Conservation (phyloP, 2,329 filamentous ascomycete species). For the Didymella arachidicola region DNA sequence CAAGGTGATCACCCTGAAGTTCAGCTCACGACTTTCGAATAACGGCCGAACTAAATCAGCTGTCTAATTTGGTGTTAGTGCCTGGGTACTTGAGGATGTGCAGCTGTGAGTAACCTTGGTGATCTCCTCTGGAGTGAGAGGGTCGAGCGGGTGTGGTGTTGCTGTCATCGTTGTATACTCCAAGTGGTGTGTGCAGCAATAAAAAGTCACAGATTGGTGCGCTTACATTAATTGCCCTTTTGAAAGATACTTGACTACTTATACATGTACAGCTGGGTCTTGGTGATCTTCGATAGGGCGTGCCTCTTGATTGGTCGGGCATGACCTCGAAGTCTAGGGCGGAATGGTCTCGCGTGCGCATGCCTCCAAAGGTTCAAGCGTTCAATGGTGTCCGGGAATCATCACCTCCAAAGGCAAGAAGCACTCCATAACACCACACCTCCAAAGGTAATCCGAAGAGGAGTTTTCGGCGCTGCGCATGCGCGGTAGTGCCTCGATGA, state of each 20-base stretch:
- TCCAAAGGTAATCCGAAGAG: conserved; percentile 14
- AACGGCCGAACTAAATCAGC: conserved; percentile 48
- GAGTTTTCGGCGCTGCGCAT: not conserved
- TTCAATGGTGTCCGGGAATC: conserved; percentile 9
- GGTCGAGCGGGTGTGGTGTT: conserved; percentile 18
- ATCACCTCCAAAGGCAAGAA: conserved; percentile 15
- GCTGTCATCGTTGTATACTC: not conserved
- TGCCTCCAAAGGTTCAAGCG: conserved; percentile 11
- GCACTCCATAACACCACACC: conserved; percentile 8
- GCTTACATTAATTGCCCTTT: not conserved
- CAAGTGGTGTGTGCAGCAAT: not conserved
- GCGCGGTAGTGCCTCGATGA: not conserved
- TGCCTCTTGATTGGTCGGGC: conserved; percentile 4
- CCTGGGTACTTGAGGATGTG: not conserved
- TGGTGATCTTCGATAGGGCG: not conserved
- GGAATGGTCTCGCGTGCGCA: conserved; percentile 1
- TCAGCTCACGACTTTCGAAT: conserved; percentile 44
- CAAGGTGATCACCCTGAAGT: conserved; percentile 62
- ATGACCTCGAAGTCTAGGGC: not conserved
- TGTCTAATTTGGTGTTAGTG: conserved; percentile 16
- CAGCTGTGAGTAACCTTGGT: not conserved
- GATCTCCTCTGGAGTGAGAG: conserved; percentile 17
- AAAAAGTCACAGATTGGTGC: not conserved
- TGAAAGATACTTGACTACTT: not conserved
- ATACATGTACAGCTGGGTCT: not conserved